Conservation (phyloP, 164 flowering plant species). For the Magnolia sinica region DNA sequence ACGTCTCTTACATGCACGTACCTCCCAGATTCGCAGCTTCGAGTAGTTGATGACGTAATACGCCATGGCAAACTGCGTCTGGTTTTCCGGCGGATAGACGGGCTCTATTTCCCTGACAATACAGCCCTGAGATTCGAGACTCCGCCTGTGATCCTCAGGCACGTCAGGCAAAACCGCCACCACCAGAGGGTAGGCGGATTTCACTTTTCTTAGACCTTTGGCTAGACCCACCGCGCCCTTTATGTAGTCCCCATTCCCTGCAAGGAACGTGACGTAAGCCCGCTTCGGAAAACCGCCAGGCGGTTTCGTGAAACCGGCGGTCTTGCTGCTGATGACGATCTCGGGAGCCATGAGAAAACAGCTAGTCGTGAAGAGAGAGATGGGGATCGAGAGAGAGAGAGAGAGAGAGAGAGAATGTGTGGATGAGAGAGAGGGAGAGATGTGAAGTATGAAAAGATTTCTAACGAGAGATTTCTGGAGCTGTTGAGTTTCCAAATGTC, state of each 20-base stretch:
- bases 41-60: slow-evolving; percentile 79
- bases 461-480: background rate
- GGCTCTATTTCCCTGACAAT: slow-evolving; percentile 63
- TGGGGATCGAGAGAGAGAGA: too few species aligned
- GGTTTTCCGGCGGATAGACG: slow-evolving; percentile 55
- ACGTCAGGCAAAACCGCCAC: slow-evolving; percentile 27
- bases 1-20: slow-evolving; percentile 11
- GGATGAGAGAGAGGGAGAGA: background rate
- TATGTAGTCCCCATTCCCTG: slow-evolving; percentile 24
- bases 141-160: slow-evolving; percentile 19
- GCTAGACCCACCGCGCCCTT: slow-evolving; percentile 24
- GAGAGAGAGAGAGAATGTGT: background rate
- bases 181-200: slow-evolving; percentile 15
- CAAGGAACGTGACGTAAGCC: slow-evolving; percentile 23
- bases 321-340: background rate
- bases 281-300: slow-evolving; percentile 7
- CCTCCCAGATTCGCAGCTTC: slow-evolving; percentile 84
- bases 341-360: slow-evolving; percentile 10
- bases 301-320: slow-evolving; percentile 1
- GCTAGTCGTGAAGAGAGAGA: background rate
- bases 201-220: slow-evolving; percentile 23
- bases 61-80: slow-evolving; percentile 66
- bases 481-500: background rate
- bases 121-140: slow-evolving; percentile 45
- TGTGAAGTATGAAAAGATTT: background rate